Evolutionary conservation across 2,329 filamentous ascomycete species (phyloP).

Genomic region (Dactylonectria macrodidyma): DNA sequence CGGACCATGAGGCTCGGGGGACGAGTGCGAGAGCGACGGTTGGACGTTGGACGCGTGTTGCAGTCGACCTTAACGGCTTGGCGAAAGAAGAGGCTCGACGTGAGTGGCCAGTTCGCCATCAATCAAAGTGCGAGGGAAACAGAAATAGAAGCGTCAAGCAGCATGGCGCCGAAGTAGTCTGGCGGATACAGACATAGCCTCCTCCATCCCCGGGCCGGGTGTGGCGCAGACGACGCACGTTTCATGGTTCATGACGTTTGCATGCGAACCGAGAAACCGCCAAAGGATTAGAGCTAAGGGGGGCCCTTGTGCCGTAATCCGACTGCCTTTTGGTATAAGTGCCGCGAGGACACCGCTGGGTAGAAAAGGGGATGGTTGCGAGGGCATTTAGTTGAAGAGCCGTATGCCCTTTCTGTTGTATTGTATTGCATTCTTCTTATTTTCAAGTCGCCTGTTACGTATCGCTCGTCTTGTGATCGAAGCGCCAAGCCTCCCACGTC

Average conservation of each 20-base stretch:
- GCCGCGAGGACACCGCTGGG: neutral
- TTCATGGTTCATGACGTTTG: slow-evolving; percentile 40
- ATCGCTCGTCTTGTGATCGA: slow-evolving; percentile 22
- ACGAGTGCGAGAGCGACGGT: slow-evolving; percentile 1
- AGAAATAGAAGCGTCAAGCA: slow-evolving; percentile 35
- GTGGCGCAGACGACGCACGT: slow-evolving; percentile 37
- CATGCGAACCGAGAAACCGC: slow-evolving; percentile 20
- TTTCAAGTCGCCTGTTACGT: neutral
- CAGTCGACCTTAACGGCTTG: neutral
- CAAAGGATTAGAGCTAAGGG: slow-evolving; percentile 11
- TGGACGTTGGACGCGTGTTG: slow-evolving; percentile 37
- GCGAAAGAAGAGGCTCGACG: slow-evolving; percentile 1
- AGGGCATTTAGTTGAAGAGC: neutral
- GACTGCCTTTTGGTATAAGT: neutral
- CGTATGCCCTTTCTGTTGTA: neutral
- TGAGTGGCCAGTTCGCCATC: slow-evolving; percentile 27
- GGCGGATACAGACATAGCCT: slow-evolving; percentile 40
- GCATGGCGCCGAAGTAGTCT: no score
- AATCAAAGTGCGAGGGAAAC: slow-evolving; percentile 6
- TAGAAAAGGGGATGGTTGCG: neutral
- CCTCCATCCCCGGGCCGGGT: slow-evolving; percentile 28
- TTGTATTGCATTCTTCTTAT: slow-evolving; percentile 7
- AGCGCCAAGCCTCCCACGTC: slow-evolving; percentile 19
- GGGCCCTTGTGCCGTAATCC: neutral
- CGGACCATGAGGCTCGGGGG: slow-evolving; percentile 32